Conservation (phyloP, 2,329 filamentous ascomycete species). For the Chlorencoelia australis region DNA sequence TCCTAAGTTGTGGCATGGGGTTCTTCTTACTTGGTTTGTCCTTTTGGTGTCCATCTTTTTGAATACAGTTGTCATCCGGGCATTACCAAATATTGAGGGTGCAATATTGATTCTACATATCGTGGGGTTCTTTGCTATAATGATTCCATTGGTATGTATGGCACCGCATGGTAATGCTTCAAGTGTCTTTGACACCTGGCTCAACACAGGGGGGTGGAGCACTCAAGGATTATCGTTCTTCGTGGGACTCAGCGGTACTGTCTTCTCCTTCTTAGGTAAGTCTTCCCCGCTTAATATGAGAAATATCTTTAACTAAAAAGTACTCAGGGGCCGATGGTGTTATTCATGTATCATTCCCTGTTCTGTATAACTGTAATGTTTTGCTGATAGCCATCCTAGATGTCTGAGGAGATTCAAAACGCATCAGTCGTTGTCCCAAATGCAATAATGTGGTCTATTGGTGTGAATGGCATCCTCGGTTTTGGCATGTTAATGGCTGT, state of each 20-base stretch:
- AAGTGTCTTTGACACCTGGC: constrained; percentile 21
- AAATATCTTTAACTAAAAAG: neutral
- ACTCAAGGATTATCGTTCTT: constrained; percentile 25
- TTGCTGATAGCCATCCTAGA: constrained; percentile 7
- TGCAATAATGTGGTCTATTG: constrained; percentile 27
- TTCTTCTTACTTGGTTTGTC: constrained; percentile 32
- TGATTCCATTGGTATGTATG: constrained; percentile 28
- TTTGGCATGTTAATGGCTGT: constrained; percentile 30
- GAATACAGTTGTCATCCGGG: constrained; percentile 31
- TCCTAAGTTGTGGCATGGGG: constrained; percentile 31
- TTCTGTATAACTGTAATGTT: neutral
- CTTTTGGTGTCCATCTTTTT: constrained; percentile 31
- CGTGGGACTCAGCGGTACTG: constrained; percentile 19
- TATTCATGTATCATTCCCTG: constrained; percentile 14
- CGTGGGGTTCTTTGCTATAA: constrained; percentile 33
- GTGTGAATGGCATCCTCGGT: constrained; percentile 34
- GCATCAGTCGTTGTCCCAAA: constrained; percentile 35
- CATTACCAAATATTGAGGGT: constrained; percentile 32
- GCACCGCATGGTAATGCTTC: constrained; percentile 7
- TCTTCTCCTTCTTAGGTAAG: constrained; percentile 11
- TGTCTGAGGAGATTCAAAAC: constrained; percentile 38
- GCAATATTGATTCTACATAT: constrained; percentile 34
- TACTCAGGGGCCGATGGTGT: constrained; percentile 8
- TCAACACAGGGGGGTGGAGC: constrained; percentile 23
- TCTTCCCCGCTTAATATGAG: constrained; percentile 10